Evolutionary conservation across 2,329 filamentous ascomycete genomes (phyloP).

Genomic region (Aspergillus versicolor): DNA sequence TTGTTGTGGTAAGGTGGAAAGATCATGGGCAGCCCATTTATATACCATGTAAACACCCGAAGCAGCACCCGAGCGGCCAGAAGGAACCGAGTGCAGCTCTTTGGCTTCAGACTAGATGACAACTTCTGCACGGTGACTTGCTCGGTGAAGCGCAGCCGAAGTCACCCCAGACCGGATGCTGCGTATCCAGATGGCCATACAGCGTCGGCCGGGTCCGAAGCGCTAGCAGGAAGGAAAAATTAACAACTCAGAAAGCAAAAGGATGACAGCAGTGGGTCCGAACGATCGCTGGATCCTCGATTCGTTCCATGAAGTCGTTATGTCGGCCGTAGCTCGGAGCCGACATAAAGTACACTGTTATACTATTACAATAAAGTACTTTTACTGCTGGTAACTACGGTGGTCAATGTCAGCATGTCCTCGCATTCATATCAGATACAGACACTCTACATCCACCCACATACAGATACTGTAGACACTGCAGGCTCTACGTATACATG

Average conservation of each 20-base stretch:
- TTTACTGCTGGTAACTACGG: too few relatives aligned
- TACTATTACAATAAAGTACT: too few relatives aligned
- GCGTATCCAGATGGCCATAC: slow-evolving; percentile 16
- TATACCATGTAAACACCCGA: slow-evolving; percentile 1
- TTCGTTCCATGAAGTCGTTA: not conserved
- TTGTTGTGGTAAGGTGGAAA: not conserved
- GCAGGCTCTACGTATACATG: too few relatives aligned
- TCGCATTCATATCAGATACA: too few relatives aligned
- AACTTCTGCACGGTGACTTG: slow-evolving; percentile 10
- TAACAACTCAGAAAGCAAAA: too few relatives aligned
- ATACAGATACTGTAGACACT: too few relatives aligned
- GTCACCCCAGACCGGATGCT: slow-evolving; percentile 27
- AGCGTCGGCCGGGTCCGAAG: slow-evolving; percentile 22
- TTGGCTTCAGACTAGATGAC: not conserved
- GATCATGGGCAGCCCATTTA: not conserved
- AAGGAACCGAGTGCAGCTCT: not conserved
- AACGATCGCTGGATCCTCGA: slow-evolving; percentile 7
- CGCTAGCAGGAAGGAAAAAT: not conserved
- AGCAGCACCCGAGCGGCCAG: not conserved
- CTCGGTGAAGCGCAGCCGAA: slow-evolving; percentile 20
- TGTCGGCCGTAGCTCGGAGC: slow-evolving; percentile 10
- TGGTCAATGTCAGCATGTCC: too few relatives aligned
- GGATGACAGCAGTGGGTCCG: slow-evolving; percentile 3
- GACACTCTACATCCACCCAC: too few relatives aligned
- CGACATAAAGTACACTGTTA: not conserved